Evolutionary conservation across 1,139 yeast species (phyloP).

Genomic region (Ogataea hybrid): DNA sequence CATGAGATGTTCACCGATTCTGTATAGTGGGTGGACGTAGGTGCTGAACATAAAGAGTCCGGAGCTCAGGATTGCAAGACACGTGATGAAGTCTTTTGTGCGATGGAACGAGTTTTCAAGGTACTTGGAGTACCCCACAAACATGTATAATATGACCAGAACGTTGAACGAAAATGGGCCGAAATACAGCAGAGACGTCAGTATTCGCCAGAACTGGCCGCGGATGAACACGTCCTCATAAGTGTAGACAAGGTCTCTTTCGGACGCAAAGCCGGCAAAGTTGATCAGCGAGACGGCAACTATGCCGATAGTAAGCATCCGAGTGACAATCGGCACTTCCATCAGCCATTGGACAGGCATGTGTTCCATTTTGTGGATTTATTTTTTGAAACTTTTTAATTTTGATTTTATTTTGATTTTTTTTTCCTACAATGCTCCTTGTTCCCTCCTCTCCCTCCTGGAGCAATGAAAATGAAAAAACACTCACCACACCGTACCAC

Average conservation of each 20-base stretch:
- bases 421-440: not conserved
- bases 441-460: constrained; percentile 13
- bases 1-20: constrained; percentile 38
- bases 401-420: not conserved
- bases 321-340: constrained; percentile 40
- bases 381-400: not conserved
- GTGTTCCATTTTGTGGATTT: constrained; percentile 29
- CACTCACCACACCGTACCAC: constrained; percentile 49
- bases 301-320: constrained; percentile 32
- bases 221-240: constrained; percentile 30
- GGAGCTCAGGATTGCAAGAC: constrained; percentile 32
- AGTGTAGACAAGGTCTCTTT: constrained; percentile 24
- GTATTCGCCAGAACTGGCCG: constrained; percentile 39
- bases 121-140: constrained; percentile 39
- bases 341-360: constrained; percentile 37
- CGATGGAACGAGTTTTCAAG: constrained; percentile 39
- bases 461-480: constrained; percentile 23
- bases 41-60: constrained; percentile 33
- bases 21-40: constrained; percentile 31
- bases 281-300: constrained; percentile 33
- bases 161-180: constrained; percentile 41
- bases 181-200: constrained; percentile 42
- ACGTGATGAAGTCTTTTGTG: constrained; percentile 41
- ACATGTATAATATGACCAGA: constrained; percentile 36
- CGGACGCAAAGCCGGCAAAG: constrained; percentile 31